Base-by-base conservation (phyloP, 306 rosid species). In the Begonia fuchsioides region DNA sequence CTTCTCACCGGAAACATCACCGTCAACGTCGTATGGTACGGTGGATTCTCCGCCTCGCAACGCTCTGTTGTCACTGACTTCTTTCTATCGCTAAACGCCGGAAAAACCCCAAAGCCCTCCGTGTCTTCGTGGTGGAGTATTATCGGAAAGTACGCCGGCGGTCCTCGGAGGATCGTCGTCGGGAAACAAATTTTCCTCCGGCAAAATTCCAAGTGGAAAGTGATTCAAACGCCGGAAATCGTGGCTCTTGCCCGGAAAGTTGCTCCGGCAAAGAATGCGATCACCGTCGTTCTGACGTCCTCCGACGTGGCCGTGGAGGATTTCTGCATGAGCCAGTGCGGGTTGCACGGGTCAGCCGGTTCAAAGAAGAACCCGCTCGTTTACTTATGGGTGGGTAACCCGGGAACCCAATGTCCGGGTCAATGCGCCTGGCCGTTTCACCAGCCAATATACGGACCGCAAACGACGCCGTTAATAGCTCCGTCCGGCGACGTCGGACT, bases 391-490 rank as follows among this genome's bases (percentile, higher is more conserved):
- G 76, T 64, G 35, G 71, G 71, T 5, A 70, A 70, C 54, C 14
- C 58, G 13, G 52, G 1, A 11, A 60, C 15, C 16, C 63, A 66
- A 38, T 61, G 69, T n/a, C 62, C 66, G 3, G 56, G 76, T 0
- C 60, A 61, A 20, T 71, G 76, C 59, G 66, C 62, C 17, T 60
- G 72, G 76, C 71, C 71, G 4, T 65, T 70, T 57, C 60, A 60
- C 57, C 52, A 44, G 48, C 62, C 62, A 8, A 13, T 71, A 5
- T 71, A 65, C 49, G 62, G 76, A 16, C 76, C 66, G 14, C 76
- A 66, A 39, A 66, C 39, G 0, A 55, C 62, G 12, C 55, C 68
- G 32, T 15, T 66, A 38, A 59, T 66, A n/a, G 15, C 69, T 1
- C 72, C 72, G 0, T 61, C 49, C 50, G 55, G 55, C 10, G 62